Evolutionary conservation across 176 grass and related monocot species (phyloP).

Genomic region (Leersia perrieri): DNA sequence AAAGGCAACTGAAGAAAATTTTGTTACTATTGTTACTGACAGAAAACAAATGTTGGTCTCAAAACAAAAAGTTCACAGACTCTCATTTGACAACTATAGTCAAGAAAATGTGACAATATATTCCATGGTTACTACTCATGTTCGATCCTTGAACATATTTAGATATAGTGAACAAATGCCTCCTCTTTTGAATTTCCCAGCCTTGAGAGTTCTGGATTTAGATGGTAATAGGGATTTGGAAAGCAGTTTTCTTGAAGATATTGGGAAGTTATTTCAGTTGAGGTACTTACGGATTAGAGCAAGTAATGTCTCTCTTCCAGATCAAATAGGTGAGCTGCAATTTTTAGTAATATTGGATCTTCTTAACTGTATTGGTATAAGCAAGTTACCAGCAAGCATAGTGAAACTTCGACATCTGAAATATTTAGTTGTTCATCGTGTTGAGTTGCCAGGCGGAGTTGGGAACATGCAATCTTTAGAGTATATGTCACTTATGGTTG

Average conservation of each 20-base stretch:
- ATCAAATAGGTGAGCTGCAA: constrained; percentile 38
- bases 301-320: constrained; percentile 34
- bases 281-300: constrained; percentile 38
- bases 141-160: constrained; percentile 43
- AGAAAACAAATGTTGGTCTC: constrained; percentile 5
- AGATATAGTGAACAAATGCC: constrained; percentile 25
- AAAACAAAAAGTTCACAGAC: constrained; percentile 27
- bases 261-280: constrained; percentile 29
- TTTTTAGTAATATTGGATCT: constrained; percentile 37
- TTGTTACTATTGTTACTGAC: constrained; percentile 13
- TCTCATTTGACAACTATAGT: constrained; percentile 17
- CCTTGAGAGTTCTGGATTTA: constrained; percentile 47
- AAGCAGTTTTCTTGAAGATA: constrained; percentile 36
- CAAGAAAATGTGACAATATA: background rate
- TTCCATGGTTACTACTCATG: constrained; percentile 31
- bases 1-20: constrained; percentile 41
- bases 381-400: constrained; percentile 35
- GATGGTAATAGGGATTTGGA: constrained; percentile 37
- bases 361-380: background rate
- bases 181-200: constrained; percentile 11
- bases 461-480: constrained; percentile 38
- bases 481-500: constrained; percentile 22
- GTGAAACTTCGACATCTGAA: constrained; percentile 22
- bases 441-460: constrained; percentile 25
- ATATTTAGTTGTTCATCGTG: constrained; percentile 18